A percentile compares a stretch with the other conserved stretches of the same genome.
These are phyloP conservation scores for Acanthamoeba polyphaga DNA, from an alignment of 208 protist genomes.

Conservation along the genomic window DNA sequence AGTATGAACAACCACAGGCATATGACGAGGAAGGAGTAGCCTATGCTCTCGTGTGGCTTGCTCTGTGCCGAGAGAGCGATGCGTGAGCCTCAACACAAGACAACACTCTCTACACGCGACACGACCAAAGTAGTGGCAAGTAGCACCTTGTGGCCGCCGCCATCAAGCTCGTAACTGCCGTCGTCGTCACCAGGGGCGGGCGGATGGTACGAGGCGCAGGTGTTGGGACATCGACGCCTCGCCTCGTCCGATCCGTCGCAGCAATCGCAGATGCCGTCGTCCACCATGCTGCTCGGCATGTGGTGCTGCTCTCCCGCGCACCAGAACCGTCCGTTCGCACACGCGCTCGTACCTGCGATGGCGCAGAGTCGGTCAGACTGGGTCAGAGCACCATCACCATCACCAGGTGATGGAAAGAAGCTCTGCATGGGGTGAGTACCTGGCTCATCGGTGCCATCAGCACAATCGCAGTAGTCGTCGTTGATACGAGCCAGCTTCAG, in stretches of 20 bases:
- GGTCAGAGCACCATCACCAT: not conserved
- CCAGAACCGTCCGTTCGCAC: slow-evolving; percentile 31
- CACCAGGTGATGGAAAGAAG: too few species aligned
- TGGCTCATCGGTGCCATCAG: slow-evolving; percentile 43
- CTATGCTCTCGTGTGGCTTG: not conserved
- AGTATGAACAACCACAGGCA: slow-evolving; percentile 22
- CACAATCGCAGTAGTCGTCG: slow-evolving; percentile 74
- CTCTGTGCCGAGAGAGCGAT: not conserved
- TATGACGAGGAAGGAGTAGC: not conserved
- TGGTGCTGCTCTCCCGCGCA: not conserved
- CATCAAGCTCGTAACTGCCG: too few species aligned
- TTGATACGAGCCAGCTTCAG: not conserved
- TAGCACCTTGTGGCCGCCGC: too few species aligned
- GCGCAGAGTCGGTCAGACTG: too few species aligned
- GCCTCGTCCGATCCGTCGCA: slow-evolving; percentile 47
- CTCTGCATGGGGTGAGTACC: not conserved
- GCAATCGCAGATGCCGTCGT: slow-evolving; percentile 72
- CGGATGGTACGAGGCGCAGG: not conserved
- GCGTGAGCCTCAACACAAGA: not conserved
- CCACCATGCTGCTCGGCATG: slow-evolving; percentile 20
- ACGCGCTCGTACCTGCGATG: slow-evolving; percentile 28
- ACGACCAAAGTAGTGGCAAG: too few species aligned
- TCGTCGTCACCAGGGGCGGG: not conserved
- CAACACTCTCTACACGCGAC: not conserved
- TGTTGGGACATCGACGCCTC: not conserved